These are phyloP conservation scores for Pseudocercospora macadamiae DNA, from an alignment of 2,329 filamentous ascomycete species.

Conservation along the genomic window DNA sequence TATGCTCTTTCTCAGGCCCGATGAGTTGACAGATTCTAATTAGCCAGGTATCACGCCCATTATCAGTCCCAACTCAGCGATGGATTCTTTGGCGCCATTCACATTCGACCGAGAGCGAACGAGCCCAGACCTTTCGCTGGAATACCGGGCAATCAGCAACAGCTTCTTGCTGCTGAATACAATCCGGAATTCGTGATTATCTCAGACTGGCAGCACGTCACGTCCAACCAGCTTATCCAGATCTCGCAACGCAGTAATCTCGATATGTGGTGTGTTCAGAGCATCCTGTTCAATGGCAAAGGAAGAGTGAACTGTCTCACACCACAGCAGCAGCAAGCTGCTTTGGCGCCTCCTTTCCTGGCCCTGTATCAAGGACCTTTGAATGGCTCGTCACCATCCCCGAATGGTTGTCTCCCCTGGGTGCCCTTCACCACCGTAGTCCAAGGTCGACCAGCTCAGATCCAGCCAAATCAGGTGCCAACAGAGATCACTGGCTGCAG, in stretches of 20 bases:
- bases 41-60: slow-evolving; percentile 22
- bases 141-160: slow-evolving; percentile 12
- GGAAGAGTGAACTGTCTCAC: slow-evolving; percentile 19
- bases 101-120: slow-evolving; percentile 12
- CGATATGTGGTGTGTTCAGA: slow-evolving; percentile 21
- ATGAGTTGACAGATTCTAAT: background rate
- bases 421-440: background rate
- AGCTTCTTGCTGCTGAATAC: slow-evolving; percentile 15
- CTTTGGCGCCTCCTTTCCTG: slow-evolving; percentile 16
- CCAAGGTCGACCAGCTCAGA: slow-evolving; percentile 12
- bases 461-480: slow-evolving; percentile 11
- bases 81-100: slow-evolving; percentile 23
- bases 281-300: slow-evolving; percentile 24
- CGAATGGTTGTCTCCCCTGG: slow-evolving; percentile 20
- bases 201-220: slow-evolving; percentile 21
- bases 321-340: slow-evolving; percentile 15
- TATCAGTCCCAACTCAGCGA: slow-evolving; percentile 21
- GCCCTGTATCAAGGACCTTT: slow-evolving; percentile 13
- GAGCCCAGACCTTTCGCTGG: slow-evolving; percentile 3
- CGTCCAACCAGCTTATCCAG: slow-evolving; percentile 6
- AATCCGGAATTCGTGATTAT: slow-evolving; percentile 19
- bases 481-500: slow-evolving; percentile 15
- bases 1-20: slow-evolving; percentile 7
- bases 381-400: slow-evolving; percentile 4
- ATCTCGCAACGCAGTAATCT: slow-evolving; percentile 13